Percentiles rank a stretch among this genome's conserved stretches.
Conservation (phyloP, 768 basidiomycete genomes). For the Boletus rex-veris region DNA sequence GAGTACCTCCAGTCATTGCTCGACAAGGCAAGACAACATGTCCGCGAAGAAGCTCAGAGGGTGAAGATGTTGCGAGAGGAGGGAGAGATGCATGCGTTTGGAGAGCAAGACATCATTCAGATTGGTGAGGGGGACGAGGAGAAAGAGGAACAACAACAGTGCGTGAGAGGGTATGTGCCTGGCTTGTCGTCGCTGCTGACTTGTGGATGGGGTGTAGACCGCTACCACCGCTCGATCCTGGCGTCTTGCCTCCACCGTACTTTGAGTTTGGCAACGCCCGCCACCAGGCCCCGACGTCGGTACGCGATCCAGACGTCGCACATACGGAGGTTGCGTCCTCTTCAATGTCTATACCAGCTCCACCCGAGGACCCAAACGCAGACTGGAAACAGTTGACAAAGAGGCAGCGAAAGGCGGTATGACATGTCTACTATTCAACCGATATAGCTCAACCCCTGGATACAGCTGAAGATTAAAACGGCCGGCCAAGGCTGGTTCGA, state of each 20-base stretch:
- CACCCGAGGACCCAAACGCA: constrained; percentile 59
- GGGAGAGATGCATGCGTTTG: constrained; percentile 24
- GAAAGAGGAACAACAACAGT: constrained; percentile 15
- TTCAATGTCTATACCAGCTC: constrained; percentile 47
- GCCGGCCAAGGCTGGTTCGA: constrained; percentile 86
- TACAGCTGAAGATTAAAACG: constrained; percentile 64
- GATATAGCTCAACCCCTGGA: not conserved
- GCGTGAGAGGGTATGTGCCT: constrained; percentile 26
- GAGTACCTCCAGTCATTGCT: constrained; percentile 63
- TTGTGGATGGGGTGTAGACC: constrained; percentile 35
- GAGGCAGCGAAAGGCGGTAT: constrained; percentile 67
- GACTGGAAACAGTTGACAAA: constrained; percentile 70
- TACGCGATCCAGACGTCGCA: constrained; percentile 63
- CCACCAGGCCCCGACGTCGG: constrained; percentile 41
- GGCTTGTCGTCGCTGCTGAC: not conserved
- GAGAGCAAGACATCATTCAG: constrained; percentile 55
- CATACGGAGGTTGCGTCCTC: constrained; percentile 50
- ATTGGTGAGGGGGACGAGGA: constrained; percentile 38
- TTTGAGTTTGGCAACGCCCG: constrained; percentile 49
- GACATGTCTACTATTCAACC: constrained; percentile 11
- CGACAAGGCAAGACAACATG: constrained; percentile 56
- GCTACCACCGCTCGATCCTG: constrained; percentile 65
- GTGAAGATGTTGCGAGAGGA: constrained; percentile 25
- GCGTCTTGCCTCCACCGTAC: constrained; percentile 60
- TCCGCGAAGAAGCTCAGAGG: constrained; percentile 31